Conservation (phyloP, 768 basidiomycete species). For the Lanmaoa pseudosensibilis region DNA sequence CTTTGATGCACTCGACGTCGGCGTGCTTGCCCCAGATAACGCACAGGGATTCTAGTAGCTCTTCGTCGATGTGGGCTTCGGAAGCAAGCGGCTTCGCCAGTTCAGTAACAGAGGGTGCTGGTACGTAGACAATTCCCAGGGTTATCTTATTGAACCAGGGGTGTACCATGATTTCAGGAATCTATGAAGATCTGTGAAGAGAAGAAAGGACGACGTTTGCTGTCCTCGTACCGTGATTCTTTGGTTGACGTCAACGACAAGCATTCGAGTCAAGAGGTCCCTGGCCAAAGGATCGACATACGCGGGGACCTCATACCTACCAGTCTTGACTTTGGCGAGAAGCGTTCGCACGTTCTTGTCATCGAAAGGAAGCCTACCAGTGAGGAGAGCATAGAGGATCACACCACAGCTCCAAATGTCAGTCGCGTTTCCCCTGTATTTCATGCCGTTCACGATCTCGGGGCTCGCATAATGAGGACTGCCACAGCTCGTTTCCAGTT, state of each 20-base stretch:
- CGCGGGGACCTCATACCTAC: constrained; percentile 79
- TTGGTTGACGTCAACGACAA: constrained; percentile 77
- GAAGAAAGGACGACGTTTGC: neutral
- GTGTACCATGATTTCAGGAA: constrained; percentile 81
- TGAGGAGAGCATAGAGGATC: constrained; percentile 86
- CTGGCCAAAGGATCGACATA: constrained; percentile 82
- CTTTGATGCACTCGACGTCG: constrained; percentile 54
- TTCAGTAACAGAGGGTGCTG: constrained; percentile 62
- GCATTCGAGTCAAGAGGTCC: constrained; percentile 84
- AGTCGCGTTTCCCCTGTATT: constrained; percentile 85
- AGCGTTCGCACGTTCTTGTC: constrained; percentile 81
- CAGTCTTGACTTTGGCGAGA: constrained; percentile 82
- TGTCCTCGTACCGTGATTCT: constrained; percentile 69
- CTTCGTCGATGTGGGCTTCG: constrained; percentile 68
- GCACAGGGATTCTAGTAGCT: constrained; percentile 73
- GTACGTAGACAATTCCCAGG: constrained; percentile 46
- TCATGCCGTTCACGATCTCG: constrained; percentile 90
- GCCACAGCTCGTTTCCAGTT: constrained; percentile 93
- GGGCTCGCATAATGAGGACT: constrained; percentile 97
- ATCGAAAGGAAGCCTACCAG: constrained; percentile 91
- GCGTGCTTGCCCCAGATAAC: constrained; percentile 83
- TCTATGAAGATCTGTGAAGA: constrained; percentile 45
- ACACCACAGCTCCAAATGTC: constrained; percentile 98
- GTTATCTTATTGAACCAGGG: constrained; percentile 72
- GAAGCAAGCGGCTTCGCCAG: constrained; percentile 71